Conservation (phyloP, 2,329 filamentous ascomycete genomes). For the Gnomoniopsis smithogilvyi region DNA sequence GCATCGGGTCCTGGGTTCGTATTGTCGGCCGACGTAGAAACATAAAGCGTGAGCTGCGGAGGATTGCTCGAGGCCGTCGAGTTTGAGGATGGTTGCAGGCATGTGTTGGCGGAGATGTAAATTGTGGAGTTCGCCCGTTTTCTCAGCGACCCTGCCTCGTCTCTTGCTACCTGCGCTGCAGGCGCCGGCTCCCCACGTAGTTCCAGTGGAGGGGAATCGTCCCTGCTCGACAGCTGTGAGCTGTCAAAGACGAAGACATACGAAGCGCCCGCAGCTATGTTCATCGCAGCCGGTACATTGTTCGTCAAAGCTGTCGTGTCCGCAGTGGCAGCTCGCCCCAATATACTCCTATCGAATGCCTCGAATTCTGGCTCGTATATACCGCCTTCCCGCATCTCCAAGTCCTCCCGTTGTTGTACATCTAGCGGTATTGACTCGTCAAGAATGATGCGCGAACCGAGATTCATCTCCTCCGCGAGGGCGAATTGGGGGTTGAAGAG, state of each 20-base stretch:
- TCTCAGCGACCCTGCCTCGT: conserved; percentile 16
- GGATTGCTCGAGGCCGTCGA: conserved; percentile 44
- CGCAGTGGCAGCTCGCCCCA: conserved; percentile 50
- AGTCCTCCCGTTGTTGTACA: conserved; percentile 16
- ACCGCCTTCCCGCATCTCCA: conserved; percentile 21
- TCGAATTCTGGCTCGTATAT: conserved; percentile 60
- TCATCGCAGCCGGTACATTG: conserved; percentile 58
- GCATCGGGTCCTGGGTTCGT: conserved; percentile 62
- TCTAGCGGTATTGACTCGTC: conserved; percentile 21
- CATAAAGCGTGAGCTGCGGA: conserved; percentile 74
- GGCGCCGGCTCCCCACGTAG: conserved; percentile 4
- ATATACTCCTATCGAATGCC: conserved; percentile 58
- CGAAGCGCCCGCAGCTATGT: conserved; percentile 60
- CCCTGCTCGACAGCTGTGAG: conserved; percentile 45
- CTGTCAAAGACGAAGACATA: conserved; percentile 63
- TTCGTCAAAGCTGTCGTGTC: conserved; percentile 54
- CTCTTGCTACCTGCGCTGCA: conserved; percentile 19
- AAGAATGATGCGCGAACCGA: conserved; percentile 21
- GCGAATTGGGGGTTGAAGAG: conserved; percentile 59
- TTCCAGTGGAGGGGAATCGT: conserved; percentile 15
- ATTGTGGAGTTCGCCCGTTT: conserved; percentile 43
- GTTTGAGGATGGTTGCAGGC: conserved; percentile 65
- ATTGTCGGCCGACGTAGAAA: conserved; percentile 65
- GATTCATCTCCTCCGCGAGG: conserved; percentile 53
- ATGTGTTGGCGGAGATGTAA: conserved; percentile 85